Percentiles rank a stretch among this genome's conserved stretches.
phyloP scores from a whole-genome alignment of 192 early-diverging fungal species.

The Rhizophlyctis rosea region DNA sequence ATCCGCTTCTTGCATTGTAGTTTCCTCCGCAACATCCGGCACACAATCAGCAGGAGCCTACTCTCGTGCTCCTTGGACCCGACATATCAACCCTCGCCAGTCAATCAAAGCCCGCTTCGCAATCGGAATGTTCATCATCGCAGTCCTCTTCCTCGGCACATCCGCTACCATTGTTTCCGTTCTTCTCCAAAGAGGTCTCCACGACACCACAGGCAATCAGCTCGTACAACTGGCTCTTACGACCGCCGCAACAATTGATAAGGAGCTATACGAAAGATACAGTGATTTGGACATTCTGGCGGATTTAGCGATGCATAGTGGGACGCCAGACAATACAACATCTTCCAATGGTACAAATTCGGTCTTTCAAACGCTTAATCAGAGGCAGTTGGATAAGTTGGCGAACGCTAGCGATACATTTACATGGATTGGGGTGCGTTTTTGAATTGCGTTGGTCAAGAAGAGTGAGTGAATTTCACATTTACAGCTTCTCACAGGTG shows the following conservation, averaged over 20 bases:
- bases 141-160: slow-evolving; percentile 10
- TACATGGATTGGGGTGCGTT: slow-evolving; percentile 27
- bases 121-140: slow-evolving; percentile 12
- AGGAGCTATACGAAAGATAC: slow-evolving; percentile 13
- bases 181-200: slow-evolving; percentile 4
- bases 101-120: slow-evolving; percentile 7
- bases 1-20: too few relatives aligned
- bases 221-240: slow-evolving; percentile 4
- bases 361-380: slow-evolving; percentile 4
- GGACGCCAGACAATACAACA: too few relatives aligned
- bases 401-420: slow-evolving; percentile 10
- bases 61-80: background rate
- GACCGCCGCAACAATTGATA: background rate
- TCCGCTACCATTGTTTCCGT: slow-evolving; percentile 10
- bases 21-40: background rate
- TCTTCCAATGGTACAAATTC: too few relatives aligned
- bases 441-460: slow-evolving; percentile 19
- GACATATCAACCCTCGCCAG: background rate
- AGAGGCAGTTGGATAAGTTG: slow-evolving; percentile 13
- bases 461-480: background rate
- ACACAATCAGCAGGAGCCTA: background rate
- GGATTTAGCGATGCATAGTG: too few relatives aligned
- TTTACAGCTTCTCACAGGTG: background rate
- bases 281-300: slow-evolving; percentile 23
- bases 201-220: slow-evolving; percentile 4